Evolutionary conservation across 2,329 filamentous ascomycete genomes (phyloP).

Genomic region (Phyllosticta citriasiana): DNA sequence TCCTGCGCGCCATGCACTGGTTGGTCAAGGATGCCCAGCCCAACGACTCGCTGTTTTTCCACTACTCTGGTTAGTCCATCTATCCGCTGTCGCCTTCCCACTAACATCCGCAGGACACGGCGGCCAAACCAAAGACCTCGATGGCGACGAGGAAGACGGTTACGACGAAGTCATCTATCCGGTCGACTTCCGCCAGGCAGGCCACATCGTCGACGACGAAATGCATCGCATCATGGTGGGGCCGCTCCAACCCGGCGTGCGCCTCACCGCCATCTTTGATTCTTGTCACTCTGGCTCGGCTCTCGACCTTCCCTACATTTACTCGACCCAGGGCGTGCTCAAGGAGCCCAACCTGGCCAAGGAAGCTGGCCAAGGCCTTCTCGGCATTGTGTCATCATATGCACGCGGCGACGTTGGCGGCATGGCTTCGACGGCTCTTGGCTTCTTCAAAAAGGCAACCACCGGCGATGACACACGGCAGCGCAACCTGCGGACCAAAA

Average conservation of each 20-base stretch:
- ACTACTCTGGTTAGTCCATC: constrained; percentile 67
- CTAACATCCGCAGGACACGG: constrained; percentile 52
- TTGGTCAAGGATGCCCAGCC: constrained; percentile 84
- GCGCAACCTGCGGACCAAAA: constrained; percentile 77
- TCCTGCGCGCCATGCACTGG: constrained; percentile 95
- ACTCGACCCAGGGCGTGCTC: constrained; percentile 69
- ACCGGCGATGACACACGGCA: constrained; percentile 69
- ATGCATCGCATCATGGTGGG: constrained; percentile 73
- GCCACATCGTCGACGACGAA: constrained; percentile 75
- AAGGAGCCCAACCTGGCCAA: constrained; percentile 76
- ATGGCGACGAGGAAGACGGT: constrained; percentile 72
- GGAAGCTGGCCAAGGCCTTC: constrained; percentile 63
- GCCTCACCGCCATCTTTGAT: constrained; percentile 72
- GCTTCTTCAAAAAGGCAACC: constrained; percentile 79
- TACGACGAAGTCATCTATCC: constrained; percentile 80
- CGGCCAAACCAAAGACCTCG: constrained; percentile 69
- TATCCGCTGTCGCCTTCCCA: neutral
- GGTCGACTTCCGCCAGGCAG: constrained; percentile 68
- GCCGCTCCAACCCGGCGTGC: constrained; percentile 70
- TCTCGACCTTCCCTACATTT: constrained; percentile 68
- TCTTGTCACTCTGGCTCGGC: constrained; percentile 72
- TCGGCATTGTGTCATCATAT: constrained; percentile 66
- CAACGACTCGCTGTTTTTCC: constrained; percentile 94
- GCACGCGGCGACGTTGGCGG: constrained; percentile 73
- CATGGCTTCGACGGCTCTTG: constrained; percentile 70